phyloP scores from a whole-genome alignment of 768 basidiomycete genomes.

The Leccinum aurantiacum region DNA sequence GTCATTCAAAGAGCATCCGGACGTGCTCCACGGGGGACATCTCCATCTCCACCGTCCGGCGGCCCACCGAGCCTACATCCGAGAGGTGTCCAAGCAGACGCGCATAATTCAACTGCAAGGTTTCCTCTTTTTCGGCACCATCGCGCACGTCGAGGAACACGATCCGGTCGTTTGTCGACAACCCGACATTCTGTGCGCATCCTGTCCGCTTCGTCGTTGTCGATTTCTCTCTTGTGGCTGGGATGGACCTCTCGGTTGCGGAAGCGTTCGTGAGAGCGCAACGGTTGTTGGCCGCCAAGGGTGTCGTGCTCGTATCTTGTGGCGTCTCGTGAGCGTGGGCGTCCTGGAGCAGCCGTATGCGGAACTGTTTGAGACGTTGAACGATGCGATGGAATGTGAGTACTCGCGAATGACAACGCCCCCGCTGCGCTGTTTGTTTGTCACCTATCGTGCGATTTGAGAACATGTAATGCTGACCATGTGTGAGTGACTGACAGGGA shows the following conservation, averaged over 20 bases:
- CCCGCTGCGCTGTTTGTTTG: not conserved
- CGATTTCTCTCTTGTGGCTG: conserved; percentile 81
- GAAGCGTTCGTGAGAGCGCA: conserved; percentile 94
- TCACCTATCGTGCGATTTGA: not conserved
- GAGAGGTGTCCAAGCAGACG: conserved; percentile 88
- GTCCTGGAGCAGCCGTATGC: conserved; percentile 76
- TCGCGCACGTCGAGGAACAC: conserved; percentile 86
- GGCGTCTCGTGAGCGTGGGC: conserved; percentile 75
- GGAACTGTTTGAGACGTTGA: conserved; percentile 77
- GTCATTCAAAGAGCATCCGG: conserved; percentile 91
- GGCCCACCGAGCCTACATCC: conserved; percentile 84
- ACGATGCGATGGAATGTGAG: conserved; percentile 92
- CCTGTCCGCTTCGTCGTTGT: conserved; percentile 90
- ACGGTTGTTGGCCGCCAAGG: conserved; percentile 68
- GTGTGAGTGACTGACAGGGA: conserved; percentile 51
- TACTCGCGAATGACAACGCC: conserved; percentile 7
- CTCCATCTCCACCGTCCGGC: conserved; percentile 87
- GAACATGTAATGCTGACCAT: conserved; percentile 2
- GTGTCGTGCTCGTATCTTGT: conserved; percentile 84
- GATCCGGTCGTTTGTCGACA: conserved; percentile 72
- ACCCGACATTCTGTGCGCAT: conserved; percentile 64
- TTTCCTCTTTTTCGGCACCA: conserved; percentile 94
- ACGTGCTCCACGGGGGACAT: conserved; percentile 62
- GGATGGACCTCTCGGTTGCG: conserved; percentile 92
- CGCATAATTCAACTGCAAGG: conserved; percentile 87